A percentile compares a stretch with the other conserved stretches of the same genome.
Evolutionary conservation across 1,284 basidiomycete species (phyloP).

Genomic region (Schizophyllum amplum): DNA sequence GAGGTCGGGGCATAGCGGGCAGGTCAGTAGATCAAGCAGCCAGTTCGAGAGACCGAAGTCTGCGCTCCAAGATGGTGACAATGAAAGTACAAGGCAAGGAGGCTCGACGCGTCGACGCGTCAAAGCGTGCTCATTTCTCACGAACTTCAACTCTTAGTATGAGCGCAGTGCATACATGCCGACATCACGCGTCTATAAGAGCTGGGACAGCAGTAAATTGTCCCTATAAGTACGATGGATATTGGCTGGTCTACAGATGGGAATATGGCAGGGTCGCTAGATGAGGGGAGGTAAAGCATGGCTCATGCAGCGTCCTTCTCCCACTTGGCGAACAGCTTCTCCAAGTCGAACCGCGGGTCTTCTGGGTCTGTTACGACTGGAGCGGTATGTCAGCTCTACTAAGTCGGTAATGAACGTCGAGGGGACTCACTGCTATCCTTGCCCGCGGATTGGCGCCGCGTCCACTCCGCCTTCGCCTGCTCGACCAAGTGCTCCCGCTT

Average conservation of each 20-base stretch:
- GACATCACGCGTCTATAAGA: not conserved
- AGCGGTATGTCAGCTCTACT: conserved; percentile 17
- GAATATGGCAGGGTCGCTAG: not conserved
- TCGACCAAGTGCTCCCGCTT: conserved; percentile 73
- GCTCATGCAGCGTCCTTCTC: conserved; percentile 25
- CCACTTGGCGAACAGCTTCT: conserved; percentile 79
- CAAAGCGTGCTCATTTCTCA: not conserved
- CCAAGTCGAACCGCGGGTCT: conserved; percentile 93
- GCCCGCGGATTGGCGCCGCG: conserved; percentile 56
- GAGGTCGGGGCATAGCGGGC: not conserved
- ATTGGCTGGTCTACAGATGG: not conserved
- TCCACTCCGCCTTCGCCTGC: conserved; percentile 87
- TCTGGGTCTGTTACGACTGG: conserved; percentile 89
- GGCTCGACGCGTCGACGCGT: not conserved
- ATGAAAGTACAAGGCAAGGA: not conserved
- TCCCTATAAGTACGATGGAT: not conserved
- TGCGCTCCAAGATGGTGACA: not conserved
- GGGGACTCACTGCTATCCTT: conserved; percentile 29
- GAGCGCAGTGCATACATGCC: no score
- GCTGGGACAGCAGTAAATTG: not conserved
- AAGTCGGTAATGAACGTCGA: conserved; percentile 19
- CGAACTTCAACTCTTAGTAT: not conserved
- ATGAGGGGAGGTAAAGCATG: not conserved
- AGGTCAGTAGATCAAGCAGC: not conserved
- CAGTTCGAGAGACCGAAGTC: not conserved